Percentiles rank a stretch among this genome's conserved stretches.
Evolutionary conservation across 371 early-diverging fungal species (phyloP).

Genomic region (Lichtheimia corymbifera): DNA sequence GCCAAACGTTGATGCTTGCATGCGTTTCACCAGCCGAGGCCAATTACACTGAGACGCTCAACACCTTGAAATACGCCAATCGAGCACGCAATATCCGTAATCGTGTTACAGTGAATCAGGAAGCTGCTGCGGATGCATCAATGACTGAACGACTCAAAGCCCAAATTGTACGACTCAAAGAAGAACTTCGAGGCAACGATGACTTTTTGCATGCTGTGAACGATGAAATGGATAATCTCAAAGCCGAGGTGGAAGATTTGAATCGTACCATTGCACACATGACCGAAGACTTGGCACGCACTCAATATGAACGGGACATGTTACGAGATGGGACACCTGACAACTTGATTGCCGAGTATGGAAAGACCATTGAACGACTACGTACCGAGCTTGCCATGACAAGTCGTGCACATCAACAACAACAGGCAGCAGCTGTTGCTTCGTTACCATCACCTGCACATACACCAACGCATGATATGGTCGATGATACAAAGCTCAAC

Average conservation of each 20-base stretch:
- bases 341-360: constrained; percentile 20
- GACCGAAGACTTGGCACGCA: constrained; percentile 20
- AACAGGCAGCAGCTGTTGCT: constrained; percentile 1
- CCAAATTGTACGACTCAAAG: constrained; percentile 31
- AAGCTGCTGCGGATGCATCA: constrained; percentile 17
- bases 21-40: constrained; percentile 80
- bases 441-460: not conserved
- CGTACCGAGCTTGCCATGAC: constrained; percentile 3
- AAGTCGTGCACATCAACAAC: not conserved
- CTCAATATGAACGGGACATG: constrained; percentile 31
- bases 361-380: constrained; percentile 21
- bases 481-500: not conserved
- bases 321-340: constrained; percentile 1
- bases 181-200: constrained; percentile 38
- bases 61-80: constrained; percentile 92
- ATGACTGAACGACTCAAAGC: constrained; percentile 24
- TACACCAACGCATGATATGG: constrained; percentile 12
- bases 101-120: constrained; percentile 51
- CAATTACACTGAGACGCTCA: constrained; percentile 84
- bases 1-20: constrained; percentile 89
- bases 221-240: constrained; percentile 46
- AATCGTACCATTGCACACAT: constrained; percentile 14
- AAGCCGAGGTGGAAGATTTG: constrained; percentile 26
- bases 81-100: constrained; percentile 88
- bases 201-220: constrained; percentile 42